A percentile compares a stretch with the other conserved stretches of the same genome.
phyloP scores from a whole-genome alignment of 1,284 basidiomycete species.

The Trichosporon sp. region DNA sequence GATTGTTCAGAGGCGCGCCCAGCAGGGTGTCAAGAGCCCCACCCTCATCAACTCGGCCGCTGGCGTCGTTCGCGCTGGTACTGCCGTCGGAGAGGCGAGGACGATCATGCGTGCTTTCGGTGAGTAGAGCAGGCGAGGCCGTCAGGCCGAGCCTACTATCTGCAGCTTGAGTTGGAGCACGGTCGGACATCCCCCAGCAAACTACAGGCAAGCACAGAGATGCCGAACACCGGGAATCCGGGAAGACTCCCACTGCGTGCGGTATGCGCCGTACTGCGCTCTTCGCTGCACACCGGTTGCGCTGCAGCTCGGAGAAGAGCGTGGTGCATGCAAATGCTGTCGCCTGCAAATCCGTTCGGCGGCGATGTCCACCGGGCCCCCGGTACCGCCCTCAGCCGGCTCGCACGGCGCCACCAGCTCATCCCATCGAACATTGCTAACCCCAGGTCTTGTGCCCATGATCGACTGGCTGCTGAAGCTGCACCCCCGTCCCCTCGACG shows the following conservation, averaged over 20 bases:
- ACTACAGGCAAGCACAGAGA: neutral
- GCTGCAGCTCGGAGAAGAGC: constrained; percentile 2
- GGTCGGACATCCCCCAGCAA: no score
- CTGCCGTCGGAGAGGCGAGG: constrained; percentile 49
- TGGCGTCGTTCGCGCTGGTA: constrained; percentile 43
- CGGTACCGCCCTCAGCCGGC: neutral
- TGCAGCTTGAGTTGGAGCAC: no score
- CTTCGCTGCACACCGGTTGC: neutral
- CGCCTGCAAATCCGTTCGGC: neutral
- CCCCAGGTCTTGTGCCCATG: constrained; percentile 47
- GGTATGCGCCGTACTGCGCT: neutral
- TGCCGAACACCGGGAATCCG: constrained; percentile 1
- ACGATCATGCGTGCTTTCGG: constrained; percentile 54
- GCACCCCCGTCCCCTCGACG: constrained; percentile 42
- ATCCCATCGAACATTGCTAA: neutral
- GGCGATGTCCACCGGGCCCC: constrained; percentile 14
- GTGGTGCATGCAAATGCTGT: neutral
- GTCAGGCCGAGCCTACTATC: neutral
- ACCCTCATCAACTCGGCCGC: constrained; percentile 39
- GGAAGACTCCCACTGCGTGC: neutral
- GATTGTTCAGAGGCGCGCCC: constrained; percentile 39
- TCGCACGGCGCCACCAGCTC: neutral
- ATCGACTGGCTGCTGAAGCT: constrained; percentile 45
- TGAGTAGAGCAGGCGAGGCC: constrained; percentile 32
- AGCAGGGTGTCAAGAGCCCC: constrained; percentile 28